phyloP scores from a whole-genome alignment of 768 basidiomycete genomes.

The Chalciporus sphaerocephalus region DNA sequence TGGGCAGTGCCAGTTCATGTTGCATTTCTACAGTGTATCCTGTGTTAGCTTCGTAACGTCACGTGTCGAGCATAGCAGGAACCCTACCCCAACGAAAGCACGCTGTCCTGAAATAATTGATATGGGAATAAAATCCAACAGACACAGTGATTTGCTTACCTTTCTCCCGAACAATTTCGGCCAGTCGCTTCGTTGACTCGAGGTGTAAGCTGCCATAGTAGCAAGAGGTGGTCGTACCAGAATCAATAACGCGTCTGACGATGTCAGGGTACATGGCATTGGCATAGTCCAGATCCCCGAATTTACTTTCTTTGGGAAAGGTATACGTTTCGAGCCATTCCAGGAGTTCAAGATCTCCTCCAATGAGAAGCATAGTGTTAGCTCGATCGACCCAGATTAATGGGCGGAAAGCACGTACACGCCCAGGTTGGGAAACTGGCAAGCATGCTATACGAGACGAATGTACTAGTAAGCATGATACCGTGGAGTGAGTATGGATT shows the following conservation, averaged over 20 bases:
- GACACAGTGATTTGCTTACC: constrained; percentile 37
- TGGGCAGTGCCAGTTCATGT: constrained; percentile 59
- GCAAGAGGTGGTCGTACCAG: constrained; percentile 89
- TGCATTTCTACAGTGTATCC: constrained; percentile 33
- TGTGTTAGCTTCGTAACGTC: constrained; percentile 4
- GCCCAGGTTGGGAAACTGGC: constrained; percentile 44
- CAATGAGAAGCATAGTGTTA: constrained; percentile 40
- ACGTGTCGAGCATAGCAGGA: background rate
- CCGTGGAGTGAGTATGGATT: background rate
- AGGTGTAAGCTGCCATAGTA: constrained; percentile 85
- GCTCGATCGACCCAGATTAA: background rate
- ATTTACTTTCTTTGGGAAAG: constrained; percentile 83
- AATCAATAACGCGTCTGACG: constrained; percentile 64
- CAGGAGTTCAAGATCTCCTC: constrained; percentile 80
- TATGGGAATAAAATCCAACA: constrained; percentile 5
- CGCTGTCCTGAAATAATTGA: constrained; percentile 57
- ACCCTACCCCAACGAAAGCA: constrained; percentile 77
- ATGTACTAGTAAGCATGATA: constrained; percentile 1
- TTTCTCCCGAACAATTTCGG: constrained; percentile 60
- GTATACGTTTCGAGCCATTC: constrained; percentile 85
- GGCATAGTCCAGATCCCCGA: constrained; percentile 67
- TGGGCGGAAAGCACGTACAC: constrained; percentile 18
- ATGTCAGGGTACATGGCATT: constrained; percentile 61
- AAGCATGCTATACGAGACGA: constrained; percentile 26
- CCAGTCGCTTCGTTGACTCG: constrained; percentile 76